Percentiles rank a stretch among this genome's conserved stretches.
phyloP scores from a whole-genome alignment of 73 alveolate species.

The Breviolum minutum region DNA sequence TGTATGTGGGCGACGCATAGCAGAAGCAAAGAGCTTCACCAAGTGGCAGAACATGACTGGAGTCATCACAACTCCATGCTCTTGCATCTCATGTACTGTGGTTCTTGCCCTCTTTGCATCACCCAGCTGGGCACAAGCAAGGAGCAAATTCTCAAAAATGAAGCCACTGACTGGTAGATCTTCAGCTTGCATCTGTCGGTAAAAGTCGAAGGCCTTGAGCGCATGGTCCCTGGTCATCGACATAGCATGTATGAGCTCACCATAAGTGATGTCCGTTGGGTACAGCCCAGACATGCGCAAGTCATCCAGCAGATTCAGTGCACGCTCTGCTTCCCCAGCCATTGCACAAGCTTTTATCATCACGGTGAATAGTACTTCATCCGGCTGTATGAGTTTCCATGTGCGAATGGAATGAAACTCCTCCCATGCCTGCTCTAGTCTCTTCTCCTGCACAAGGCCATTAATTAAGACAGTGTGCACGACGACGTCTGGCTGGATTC shows the following conservation, averaged over 20 bases:
- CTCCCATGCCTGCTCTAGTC: conserved; percentile 68
- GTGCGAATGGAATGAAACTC: conserved; percentile 89
- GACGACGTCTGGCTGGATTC: conserved; percentile 75
- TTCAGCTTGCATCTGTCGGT: conserved; percentile 92
- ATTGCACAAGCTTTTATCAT: conserved; percentile 90
- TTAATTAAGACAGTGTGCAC: conserved; percentile 85
- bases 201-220: conserved; percentile 89
- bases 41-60: conserved; percentile 50
- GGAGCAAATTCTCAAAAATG: conserved; percentile 49
- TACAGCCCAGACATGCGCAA: conserved; percentile 63
- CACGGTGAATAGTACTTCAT: conserved; percentile 93
- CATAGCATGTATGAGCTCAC: conserved; percentile 78
- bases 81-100: conserved; percentile 56
- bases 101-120: conserved; percentile 60
- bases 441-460: conserved; percentile 50
- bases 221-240: conserved; percentile 38
- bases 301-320: conserved; percentile 92
- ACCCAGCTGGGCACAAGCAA: conserved; percentile 64
- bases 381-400: conserved; percentile 92
- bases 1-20: conserved; percentile 76
- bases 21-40: conserved; percentile 74
- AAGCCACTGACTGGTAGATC: conserved; percentile 74
- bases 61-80: conserved; percentile 30
- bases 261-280: conserved; percentile 94
- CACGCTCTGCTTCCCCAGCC: conserved; percentile 52